These are phyloP conservation scores for Penicillium concentricum DNA, from an alignment of 2,329 filamentous ascomycete species.

Conservation along the genomic window DNA sequence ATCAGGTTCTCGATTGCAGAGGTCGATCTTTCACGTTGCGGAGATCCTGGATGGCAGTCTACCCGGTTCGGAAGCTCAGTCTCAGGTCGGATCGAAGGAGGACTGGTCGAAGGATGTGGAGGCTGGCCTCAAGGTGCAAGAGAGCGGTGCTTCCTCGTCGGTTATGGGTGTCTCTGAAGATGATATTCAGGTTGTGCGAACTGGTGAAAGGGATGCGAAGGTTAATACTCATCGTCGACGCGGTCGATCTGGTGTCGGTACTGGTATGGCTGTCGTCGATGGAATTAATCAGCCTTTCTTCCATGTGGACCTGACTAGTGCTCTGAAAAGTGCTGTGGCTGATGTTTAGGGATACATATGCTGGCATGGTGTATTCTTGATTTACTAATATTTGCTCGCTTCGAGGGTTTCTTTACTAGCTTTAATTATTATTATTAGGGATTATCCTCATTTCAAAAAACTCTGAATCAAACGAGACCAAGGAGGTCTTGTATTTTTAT, in stretches of 20 bases:
- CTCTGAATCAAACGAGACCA: neutral
- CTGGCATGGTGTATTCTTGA: neutral
- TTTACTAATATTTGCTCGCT: neutral
- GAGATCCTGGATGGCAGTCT: neutral
- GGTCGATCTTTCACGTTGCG: conserved; percentile 1
- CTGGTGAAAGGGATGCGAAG: neutral
- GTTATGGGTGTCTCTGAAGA: neutral
- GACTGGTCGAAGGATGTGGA: neutral
- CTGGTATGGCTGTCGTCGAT: conserved; percentile 61
- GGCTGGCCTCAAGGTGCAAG: neutral
- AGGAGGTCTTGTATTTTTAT: neutral
- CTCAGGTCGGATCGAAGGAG: neutral
- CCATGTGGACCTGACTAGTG: conserved; percentile 83
- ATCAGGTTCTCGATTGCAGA: neutral
- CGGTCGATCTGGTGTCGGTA: conserved; percentile 57
- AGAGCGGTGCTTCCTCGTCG: neutral
- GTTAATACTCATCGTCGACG: neutral
- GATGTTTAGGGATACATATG: conserved; percentile 45
- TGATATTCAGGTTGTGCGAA: neutral
- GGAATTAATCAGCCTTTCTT: conserved; percentile 82
- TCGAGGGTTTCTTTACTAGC: neutral
- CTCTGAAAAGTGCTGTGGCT: conserved; percentile 75
- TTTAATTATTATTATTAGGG: neutral
- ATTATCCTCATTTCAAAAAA: neutral
- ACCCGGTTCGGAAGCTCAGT: neutral